These are phyloP conservation scores for Chamaenerion angustifolium DNA, from an alignment of 345 rosid genomes.

Conservation along the genomic window DNA sequence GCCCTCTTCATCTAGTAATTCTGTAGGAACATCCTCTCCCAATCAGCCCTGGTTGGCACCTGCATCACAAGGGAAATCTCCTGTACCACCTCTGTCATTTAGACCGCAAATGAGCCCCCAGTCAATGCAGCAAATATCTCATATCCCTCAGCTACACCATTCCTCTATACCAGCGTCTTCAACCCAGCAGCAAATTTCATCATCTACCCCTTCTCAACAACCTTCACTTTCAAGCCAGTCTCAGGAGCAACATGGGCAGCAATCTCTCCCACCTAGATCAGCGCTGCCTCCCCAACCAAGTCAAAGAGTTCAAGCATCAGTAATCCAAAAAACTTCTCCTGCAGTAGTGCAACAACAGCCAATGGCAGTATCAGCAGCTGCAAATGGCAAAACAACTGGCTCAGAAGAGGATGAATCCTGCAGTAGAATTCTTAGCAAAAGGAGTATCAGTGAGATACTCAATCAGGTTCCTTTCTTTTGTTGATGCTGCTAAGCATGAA, in stretches of 20 bases:
- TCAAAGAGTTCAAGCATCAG: conserved; percentile 25
- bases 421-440: conserved; percentile 59
- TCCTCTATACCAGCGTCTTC: conserved; percentile 19
- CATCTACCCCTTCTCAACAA: conserved; percentile 45
- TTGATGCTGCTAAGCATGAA: not conserved
- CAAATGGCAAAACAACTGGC: conserved; percentile 30
- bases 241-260: conserved; percentile 44
- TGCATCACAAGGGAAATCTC: conserved; percentile 72
- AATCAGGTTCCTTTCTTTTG: conserved; percentile 44
- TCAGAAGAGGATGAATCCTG: conserved; percentile 45
- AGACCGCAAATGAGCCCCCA: conserved; percentile 52
- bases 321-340: conserved; percentile 39
- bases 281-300: conserved; percentile 49
- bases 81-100: conserved; percentile 58
- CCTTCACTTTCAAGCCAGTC: conserved; percentile 34
- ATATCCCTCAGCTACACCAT: conserved; percentile 51
- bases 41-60: conserved; percentile 82
- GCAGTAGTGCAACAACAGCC: conserved; percentile 34
- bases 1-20: conserved; percentile 40
- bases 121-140: conserved; percentile 66
- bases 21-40: conserved; percentile 39
- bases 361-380: conserved; percentile 25
- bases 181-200: conserved; percentile 36
- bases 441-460: conserved; percentile 78
- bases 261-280: conserved; percentile 37